Percentiles rank a stretch among this genome's conserved stretches.
Evolutionary conservation across 2,329 filamentous ascomycete species (phyloP).

Genomic region (Aspergillus oerlinghausenensis): DNA sequence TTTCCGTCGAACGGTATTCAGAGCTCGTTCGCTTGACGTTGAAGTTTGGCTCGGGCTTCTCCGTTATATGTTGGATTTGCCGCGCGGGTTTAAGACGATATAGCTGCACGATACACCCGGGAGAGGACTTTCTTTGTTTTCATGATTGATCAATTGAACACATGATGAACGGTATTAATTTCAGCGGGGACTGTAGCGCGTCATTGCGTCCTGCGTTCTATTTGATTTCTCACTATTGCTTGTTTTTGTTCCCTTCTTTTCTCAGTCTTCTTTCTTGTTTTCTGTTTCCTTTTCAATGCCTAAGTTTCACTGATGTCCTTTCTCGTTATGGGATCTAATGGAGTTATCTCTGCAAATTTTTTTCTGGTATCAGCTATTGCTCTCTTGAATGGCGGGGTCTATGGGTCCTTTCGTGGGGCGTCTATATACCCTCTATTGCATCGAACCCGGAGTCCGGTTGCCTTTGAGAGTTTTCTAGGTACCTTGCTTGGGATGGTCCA

Average conservation of each 20-base stretch:
- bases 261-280: slow-evolving; percentile 3
- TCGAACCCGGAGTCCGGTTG: slow-evolving; percentile 23
- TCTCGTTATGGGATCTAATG: slow-evolving; percentile 6
- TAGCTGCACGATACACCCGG: background rate
- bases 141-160: background rate
- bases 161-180: background rate
- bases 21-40: slow-evolving; percentile 28
- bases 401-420: slow-evolving; percentile 10
- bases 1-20: slow-evolving; percentile 28
- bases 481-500: slow-evolving; percentile 10
- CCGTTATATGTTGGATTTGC: slow-evolving; percentile 1
- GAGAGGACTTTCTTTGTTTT: slow-evolving; percentile 1
- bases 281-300: background rate
- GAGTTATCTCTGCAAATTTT: slow-evolving; percentile 13
- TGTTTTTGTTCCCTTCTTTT: slow-evolving; percentile 6
- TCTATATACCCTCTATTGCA: slow-evolving; percentile 20
- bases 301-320: background rate
- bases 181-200: background rate
- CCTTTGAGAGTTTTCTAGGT: slow-evolving; percentile 11
- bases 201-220: background rate
- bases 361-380: slow-evolving; percentile 12
- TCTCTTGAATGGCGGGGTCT: slow-evolving; percentile 10
- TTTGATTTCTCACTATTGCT: background rate
- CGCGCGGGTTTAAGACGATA: background rate
- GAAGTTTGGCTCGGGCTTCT: background rate